Evolutionary conservation across 2,329 filamentous ascomycete genomes (phyloP).

Genomic region (Nemania sp.): DNA sequence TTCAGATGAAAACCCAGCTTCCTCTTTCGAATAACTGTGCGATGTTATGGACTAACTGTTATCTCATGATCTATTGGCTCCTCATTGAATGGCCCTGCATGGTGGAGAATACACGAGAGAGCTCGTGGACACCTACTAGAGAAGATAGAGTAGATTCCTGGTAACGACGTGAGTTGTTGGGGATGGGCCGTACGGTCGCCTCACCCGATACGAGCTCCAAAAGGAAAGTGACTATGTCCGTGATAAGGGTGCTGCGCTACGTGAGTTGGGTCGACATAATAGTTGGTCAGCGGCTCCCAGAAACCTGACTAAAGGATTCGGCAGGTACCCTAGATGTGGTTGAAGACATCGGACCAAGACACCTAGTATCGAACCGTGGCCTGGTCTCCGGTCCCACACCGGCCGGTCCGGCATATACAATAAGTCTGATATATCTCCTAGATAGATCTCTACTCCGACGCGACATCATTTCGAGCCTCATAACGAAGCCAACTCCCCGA

Average conservation of each 20-base stretch:
- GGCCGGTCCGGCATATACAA: background rate
- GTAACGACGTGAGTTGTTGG: conserved; percentile 33
- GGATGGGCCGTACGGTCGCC: conserved; percentile 16
- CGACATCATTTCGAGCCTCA: background rate
- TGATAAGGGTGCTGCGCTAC: conserved; percentile 41
- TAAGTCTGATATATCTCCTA: background rate
- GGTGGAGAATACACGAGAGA: conserved; percentile 32
- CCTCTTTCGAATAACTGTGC: conserved; percentile 47
- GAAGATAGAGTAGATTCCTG: conserved; percentile 19
- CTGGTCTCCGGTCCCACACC: conserved; percentile 33
- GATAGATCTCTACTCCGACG: background rate
- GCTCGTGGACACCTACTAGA: conserved; percentile 31
- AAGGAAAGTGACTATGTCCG: conserved; percentile 47
- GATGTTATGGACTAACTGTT: conserved; percentile 41
- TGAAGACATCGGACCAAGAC: conserved; percentile 13
- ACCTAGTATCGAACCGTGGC: conserved; percentile 20
- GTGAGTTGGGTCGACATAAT: conserved; percentile 18
- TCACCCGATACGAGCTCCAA: conserved; percentile 41
- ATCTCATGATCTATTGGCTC: conserved; percentile 33
- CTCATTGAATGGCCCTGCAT: conserved; percentile 5
- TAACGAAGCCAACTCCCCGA: background rate
- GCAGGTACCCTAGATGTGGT: conserved; percentile 19
- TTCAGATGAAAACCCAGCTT: conserved; percentile 42
- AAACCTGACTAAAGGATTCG: conserved; percentile 36
- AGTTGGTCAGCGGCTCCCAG: conserved; percentile 30